phyloP scores from a whole-genome alignment of 1,284 basidiomycete species.

The Butyriboletus regius region DNA sequence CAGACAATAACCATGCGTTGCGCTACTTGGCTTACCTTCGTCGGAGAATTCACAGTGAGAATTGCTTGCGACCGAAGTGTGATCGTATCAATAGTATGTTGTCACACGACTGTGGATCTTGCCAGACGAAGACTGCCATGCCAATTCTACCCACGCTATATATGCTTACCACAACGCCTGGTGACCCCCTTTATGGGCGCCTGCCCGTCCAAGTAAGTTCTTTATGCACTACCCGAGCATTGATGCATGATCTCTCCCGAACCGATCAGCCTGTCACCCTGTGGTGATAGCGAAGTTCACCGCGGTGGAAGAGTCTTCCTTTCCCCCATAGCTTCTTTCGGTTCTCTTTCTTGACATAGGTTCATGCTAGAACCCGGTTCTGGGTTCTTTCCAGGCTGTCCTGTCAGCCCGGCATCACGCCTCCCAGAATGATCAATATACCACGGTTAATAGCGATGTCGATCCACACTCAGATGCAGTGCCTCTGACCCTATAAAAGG shows the following conservation, averaged over 20 bases:
- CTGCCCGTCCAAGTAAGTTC: neutral
- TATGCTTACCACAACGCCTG: neutral
- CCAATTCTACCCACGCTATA: neutral
- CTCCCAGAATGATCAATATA: neutral
- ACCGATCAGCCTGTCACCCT: neutral
- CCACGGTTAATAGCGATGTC: neutral
- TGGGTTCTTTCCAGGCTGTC: constrained; percentile 3
- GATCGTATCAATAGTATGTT: neutral
- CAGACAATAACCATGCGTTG: neutral
- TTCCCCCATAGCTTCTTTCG: neutral
- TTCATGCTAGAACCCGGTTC: neutral
- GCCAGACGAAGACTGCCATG: neutral
- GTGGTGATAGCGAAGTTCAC: neutral
- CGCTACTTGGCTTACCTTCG: neutral
- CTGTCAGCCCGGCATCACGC: neutral
- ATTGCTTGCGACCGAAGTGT: too few relatives aligned
- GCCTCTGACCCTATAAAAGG: constrained; percentile 19
- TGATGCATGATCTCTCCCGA: neutral
- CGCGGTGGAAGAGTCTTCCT: neutral
- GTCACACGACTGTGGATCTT: constrained; percentile 1
- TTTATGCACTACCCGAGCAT: neutral
- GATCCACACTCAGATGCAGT: neutral
- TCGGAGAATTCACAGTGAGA: neutral
- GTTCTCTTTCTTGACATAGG: neutral
- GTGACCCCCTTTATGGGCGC: neutral